A percentile compares a stretch with the other conserved stretches of the same genome.
phyloP scores from a whole-genome alignment of 345 rosid genomes.

The Erucastrum elatum region DNA sequence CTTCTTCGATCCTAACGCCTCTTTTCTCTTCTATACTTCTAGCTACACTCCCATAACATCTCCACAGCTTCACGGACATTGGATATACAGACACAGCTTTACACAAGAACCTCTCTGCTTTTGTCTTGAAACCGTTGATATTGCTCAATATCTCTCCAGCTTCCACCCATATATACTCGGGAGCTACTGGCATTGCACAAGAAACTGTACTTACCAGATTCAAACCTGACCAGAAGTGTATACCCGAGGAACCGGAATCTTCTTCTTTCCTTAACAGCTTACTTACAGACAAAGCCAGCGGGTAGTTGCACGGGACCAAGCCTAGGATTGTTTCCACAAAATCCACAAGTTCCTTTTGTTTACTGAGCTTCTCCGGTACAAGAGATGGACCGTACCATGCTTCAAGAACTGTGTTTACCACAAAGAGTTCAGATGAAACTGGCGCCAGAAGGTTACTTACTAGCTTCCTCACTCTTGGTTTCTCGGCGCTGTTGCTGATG shows the following conservation, averaged over 20 bases:
- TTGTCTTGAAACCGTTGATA: constrained; percentile 39
- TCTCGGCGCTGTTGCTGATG: constrained; percentile 53
- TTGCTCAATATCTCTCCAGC: constrained; percentile 57
- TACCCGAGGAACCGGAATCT: constrained; percentile 39
- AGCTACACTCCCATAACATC: constrained; percentile 36
- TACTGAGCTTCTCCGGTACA: constrained; percentile 52
- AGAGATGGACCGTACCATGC: constrained; percentile 77
- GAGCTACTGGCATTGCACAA: constrained; percentile 77
- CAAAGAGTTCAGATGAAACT: constrained; percentile 46
- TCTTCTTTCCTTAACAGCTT: constrained; percentile 47
- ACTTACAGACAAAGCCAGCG: constrained; percentile 59
- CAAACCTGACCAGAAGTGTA: constrained; percentile 73
- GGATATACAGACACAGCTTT: constrained; percentile 72
- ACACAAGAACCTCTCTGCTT: constrained; percentile 55
- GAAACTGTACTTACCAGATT: constrained; percentile 55
- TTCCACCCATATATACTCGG: constrained; percentile 74
- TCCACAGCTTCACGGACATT: constrained; percentile 69
- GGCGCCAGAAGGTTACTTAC: constrained; percentile 60
- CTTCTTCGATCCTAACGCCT: constrained; percentile 43
- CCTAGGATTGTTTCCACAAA: constrained; percentile 76
- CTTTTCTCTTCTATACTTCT: constrained; percentile 43
- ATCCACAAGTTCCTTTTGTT: constrained; percentile 68
- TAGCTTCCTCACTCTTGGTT: constrained; percentile 61
- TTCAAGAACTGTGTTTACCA: constrained; percentile 70
- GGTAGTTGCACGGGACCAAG: constrained; percentile 68